Evolutionary conservation across 805 yeast genomes (phyloP), one percentile per base, ranked within the genome.

Genomic region (Nakazawaea molendinolei): DNA sequence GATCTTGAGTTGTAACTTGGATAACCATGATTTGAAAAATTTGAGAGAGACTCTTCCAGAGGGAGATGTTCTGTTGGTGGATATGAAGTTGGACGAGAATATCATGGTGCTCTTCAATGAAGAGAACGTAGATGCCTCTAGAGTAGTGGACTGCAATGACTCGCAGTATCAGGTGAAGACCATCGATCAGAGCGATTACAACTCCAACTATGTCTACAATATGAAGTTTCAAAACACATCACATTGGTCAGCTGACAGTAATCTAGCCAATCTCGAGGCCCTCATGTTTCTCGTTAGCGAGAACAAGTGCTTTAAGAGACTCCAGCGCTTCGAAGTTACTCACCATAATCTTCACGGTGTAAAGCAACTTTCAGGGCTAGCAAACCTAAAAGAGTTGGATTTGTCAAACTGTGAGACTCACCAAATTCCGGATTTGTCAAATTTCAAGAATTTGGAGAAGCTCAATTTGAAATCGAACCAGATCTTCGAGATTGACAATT

Each of bases 371-470:
- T n/a, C 79, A 58, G 79, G 81, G 51, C 51, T 84, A 29, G 76
- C 72, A 30, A 63, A 68, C 5, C 58, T 85, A 46, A 61, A 56
- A 1, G 73, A 79, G 42, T 51, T 86, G 33, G 85, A 75, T 52
- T 74, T 86, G 55, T 87, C 86, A 23, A 95, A 86, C 52, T 86
- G 86, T 57, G 79, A 74, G 48, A 81, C 86, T 35, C 54, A 69
- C 14, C 74, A 69, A 40, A 82, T 86, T 45, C 76, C 74, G 43
- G 75, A 76, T 45, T 46, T 85, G 31, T 70, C 71, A 10, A 63
- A 67, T 6, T 62, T 82, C 39, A 56, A 53, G 3, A 64, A 71
- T 21, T 54, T 86, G 44, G 67, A 54, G 29, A 79, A 78, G 44
- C 60, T 86, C 39, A 95, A 86, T 55, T 63, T 86, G 31, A 95